Base-by-base conservation (phyloP, 1,284 basidiomycete genomes). In the Coniferiporia weirii region DNA sequence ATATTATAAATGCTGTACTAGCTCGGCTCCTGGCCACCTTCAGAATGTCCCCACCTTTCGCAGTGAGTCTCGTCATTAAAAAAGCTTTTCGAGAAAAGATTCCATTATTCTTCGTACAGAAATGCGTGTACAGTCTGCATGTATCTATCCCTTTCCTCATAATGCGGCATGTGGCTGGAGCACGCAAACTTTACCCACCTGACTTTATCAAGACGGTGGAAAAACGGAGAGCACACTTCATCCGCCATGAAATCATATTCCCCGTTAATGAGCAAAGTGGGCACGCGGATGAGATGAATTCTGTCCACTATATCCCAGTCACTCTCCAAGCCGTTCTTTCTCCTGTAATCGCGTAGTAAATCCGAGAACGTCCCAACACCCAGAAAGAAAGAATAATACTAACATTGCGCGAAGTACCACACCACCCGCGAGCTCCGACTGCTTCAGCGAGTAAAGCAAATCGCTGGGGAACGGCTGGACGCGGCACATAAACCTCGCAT, bases 261-360 rank as follows among this genome's bases (percentile, higher is more conserved):
- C 0, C 71, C 70, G 46, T 72, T 72, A 15, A 70, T 64, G 13
- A 77, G 36, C 1, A 77, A 65, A 1, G 74, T 75, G 0, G 69
- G 64, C 6, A 61, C 64, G 0, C 34, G 44, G 40, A 78, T 76
- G 0, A 66, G 69, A 52, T 70, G 70, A 0, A 74, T 63, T 32
- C 66, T 65, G 20, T 72, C 69, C 6, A 70, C 56, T 49, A 68
- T 65, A 1, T 67, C 64, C 73, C 73, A 76, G 1, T 62, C 61
- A 63, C 68, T 70, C 10, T 74, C 55, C 6, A 69, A 64, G 8
- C 73, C 73, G 1, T 59, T 65, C 12, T 64, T 59, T 45, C 40
- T 38, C 12, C 52, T 62, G 62, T 49, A 74, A 71, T 57, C 69
- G 68, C 1, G 68, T 68, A 1, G 2, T n/a, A 3, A 43, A 7